Base-by-base conservation (phyloP, 495 filamentous ascomycete species). In the Choiromyces venosus region DNA sequence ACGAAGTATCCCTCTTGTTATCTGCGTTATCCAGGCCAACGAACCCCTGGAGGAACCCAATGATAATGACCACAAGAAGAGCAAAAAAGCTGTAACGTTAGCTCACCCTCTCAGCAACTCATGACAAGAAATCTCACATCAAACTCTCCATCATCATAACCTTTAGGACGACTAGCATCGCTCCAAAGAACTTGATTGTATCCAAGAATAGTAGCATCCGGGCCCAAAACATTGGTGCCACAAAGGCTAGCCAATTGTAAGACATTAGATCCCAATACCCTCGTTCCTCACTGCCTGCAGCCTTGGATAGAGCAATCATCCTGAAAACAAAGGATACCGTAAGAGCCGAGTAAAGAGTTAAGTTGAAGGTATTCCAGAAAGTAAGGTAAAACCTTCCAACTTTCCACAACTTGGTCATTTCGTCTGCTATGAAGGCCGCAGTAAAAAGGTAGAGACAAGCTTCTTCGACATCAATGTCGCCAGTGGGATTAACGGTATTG, bases 141-240 rank as follows among this genome's bases (percentile, higher is more conserved):
- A 99, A 83, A 71, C 92, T 96, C 81, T 99, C 95, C 79, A 94
- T 93, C 95, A 99, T 98, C 96, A 99, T 98, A 68, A 98, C 93
- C 79, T 97, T 93, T 42, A 99, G 84, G 6, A 99, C 92, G 10
- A 98, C 94, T 42, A 99, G 86, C 96, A 99, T 98, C 68, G 93
- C 93, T 64, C 95, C 95, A 76, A 99, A 98, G 86, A 99, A 99
- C 73, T 91, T 90, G 84, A 95, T 92, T 0, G 89, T 91, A 84
- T 99, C 95, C 12, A 99, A 87, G 80, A 96, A 99, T 10, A 99
- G 88, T 72, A 98, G 86, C 79, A 99, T 87, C 21, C 95, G 92
- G 78, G 89, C 89, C 95, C 95, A 99, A 82, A 99, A 97, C 92
- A 99, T 93, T 1, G 95, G 95, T 0, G 94, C 93, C 25, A 89